Base-by-base conservation (phyloP, 2,329 filamentous ascomycete genomes). In the Fusarium aywerte region DNA sequence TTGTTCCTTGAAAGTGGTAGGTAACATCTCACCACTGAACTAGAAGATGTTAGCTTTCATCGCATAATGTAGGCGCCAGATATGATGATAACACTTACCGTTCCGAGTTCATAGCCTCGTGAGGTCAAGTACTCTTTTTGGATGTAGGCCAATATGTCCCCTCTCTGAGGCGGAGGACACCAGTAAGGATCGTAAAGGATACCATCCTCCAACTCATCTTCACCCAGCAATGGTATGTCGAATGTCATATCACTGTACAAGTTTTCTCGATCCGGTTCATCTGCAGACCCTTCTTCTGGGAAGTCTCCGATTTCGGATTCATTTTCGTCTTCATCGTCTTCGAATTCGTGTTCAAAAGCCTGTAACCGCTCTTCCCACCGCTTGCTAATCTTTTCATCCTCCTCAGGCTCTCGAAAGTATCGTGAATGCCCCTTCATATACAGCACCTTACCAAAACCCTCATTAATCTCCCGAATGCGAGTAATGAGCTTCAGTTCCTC, bases 91-190 rank as follows among this genome's bases (percentile, higher is more conserved):
- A 36, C n/a, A 70, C 76, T 69, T 58, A 80, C 80, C 5, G 81
- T 87, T 1, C 86, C 87, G 0, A 89, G 61, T 49, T 88, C 84
- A 16, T 84, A 83, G 0, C 85, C 86, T 0, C 85, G 82, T 0
- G 71, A 73, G 1, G 61, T 40, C 2, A 68, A 43, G 6, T 80
- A 85, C 0, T 74, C 67, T 0, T 66, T 65, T 62, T 87, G 84
- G 0, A 75, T 72, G 4, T 66, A 56, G 0, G 32, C 40, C 52
- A 83, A 73, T 44, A 88, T 85, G 6, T 75, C 65, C 0, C 70
- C 65, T 0, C 58, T 6, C 0, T 35, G 9, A 0, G 73, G 67
- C 11, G 43, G 2, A 6, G 66, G 35, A 42, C 70, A 71, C 16
- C 44, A 23, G 3, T 69, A 74, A 0, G 65, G 20, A 1, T 76